Percentiles rank a stretch among this genome's conserved stretches.
Conservation (phyloP, 495 filamentous ascomycete genomes). For the Penicillium argentinense region DNA sequence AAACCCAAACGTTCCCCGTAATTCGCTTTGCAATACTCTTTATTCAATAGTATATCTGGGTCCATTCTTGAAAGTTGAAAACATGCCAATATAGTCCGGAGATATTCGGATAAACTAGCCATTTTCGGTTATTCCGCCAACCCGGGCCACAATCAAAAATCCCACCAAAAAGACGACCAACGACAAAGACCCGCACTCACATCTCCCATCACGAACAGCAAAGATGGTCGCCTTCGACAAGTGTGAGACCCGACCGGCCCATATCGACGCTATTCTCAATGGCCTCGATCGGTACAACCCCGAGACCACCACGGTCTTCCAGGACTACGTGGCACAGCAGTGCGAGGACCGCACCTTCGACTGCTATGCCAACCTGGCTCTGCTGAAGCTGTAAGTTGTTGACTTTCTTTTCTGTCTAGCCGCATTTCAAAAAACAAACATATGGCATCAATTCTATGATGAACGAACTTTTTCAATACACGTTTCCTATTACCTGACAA, state of each 20-base stretch:
- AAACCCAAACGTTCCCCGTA: background rate
- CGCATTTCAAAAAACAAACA: background rate
- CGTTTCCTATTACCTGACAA: slow-evolving; percentile 99
- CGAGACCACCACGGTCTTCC: slow-evolving; percentile 89
- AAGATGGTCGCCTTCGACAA: slow-evolving; percentile 57
- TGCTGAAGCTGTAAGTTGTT: slow-evolving; percentile 93
- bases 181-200: slow-evolving; percentile 27
- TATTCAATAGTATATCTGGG: background rate
- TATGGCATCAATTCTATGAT: slow-evolving; percentile 49
- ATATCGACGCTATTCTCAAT: slow-evolving; percentile 86
- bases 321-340: slow-evolving; percentile 92
- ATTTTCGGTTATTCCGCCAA: slow-evolving; percentile 14
- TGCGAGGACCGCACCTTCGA: slow-evolving; percentile 94
- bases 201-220: slow-evolving; percentile 23
- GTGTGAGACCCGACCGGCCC: slow-evolving; percentile 70
- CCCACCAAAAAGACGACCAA: slow-evolving; percentile 37
- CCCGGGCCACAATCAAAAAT: slow-evolving; percentile 44
- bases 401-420: slow-evolving; percentile 10
- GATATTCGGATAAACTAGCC: slow-evolving; percentile 26
- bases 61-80: background rate
- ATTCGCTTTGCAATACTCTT: no score
- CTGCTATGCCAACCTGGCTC: slow-evolving; percentile 90
- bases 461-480: slow-evolving; percentile 60
- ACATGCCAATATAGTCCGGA: slow-evolving; percentile 16
- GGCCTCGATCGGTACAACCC: slow-evolving; percentile 98